Conservation (phyloP, 306 rosid species). For the Arachis hypogaea region DNA sequence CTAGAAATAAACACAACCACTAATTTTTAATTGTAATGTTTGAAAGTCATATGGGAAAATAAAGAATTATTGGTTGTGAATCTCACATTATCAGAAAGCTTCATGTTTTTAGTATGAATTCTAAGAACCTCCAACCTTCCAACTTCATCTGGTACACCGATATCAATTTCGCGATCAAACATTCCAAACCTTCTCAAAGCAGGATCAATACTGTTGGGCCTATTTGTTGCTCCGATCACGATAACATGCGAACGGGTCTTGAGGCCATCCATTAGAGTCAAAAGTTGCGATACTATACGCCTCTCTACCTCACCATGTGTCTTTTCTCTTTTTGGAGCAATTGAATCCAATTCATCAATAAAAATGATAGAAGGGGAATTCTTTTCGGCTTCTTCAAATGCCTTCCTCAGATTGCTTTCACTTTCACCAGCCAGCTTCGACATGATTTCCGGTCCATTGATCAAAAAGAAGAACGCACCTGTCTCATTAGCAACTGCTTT, state of each 20-base stretch:
- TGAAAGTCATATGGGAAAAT: too few relatives aligned
- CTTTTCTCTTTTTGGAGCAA: constrained; percentile 78
- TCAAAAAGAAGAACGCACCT: constrained; percentile 72
- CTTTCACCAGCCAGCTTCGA: constrained; percentile 79
- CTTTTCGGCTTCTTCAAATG: constrained; percentile 75
- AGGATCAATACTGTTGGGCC: constrained; percentile 69
- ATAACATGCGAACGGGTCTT: constrained; percentile 65
- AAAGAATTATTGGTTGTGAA: neutral
- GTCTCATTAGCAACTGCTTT: constrained; percentile 83
- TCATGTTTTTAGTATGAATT: constrained; percentile 45
- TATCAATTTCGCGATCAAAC: constrained; percentile 74
- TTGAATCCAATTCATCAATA: constrained; percentile 69
- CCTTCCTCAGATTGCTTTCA: constrained; percentile 75
- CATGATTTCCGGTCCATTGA: constrained; percentile 78
- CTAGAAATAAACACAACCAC: too few relatives aligned
- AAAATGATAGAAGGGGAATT: constrained; percentile 78
- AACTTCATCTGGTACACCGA: constrained; percentile 73
- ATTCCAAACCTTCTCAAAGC: constrained; percentile 75
- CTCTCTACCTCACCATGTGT: constrained; percentile 79
- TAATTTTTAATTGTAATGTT: too few relatives aligned
- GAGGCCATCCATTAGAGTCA: constrained; percentile 81
- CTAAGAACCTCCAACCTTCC: constrained; percentile 76
- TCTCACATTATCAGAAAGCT: constrained; percentile 56
- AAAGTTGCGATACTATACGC: constrained; percentile 71
- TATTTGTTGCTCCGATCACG: constrained; percentile 71